phyloP scores from a whole-genome alignment of 78 protist species.

The Protostelium mycophagum region DNA sequence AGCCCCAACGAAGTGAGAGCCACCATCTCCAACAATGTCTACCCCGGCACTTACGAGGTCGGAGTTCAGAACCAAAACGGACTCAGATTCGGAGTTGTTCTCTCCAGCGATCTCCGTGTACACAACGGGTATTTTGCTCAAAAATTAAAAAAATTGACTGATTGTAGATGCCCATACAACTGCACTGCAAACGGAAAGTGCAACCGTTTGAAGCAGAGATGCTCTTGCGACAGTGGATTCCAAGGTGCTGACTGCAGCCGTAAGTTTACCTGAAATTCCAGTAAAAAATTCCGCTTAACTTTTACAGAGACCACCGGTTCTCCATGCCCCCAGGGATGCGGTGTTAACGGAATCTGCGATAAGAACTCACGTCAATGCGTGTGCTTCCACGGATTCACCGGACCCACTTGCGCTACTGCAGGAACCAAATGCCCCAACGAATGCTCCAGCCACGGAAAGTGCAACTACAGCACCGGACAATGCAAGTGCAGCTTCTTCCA shows the following conservation, averaged over 20 bases:
- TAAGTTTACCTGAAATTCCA: neutral
- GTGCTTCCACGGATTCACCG: neutral
- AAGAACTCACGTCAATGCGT: neutral
- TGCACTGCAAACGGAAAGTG: neutral
- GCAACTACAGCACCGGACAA: neutral
- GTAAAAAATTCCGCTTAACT: neutral
- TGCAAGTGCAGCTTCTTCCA: constrained; percentile 1
- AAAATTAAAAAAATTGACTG: too few relatives aligned
- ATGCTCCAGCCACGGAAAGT: neutral
- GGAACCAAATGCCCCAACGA: neutral
- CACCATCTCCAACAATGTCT: neutral
- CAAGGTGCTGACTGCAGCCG: neutral
- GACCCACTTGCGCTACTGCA: neutral
- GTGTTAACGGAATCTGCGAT: neutral
- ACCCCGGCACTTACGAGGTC: neutral
- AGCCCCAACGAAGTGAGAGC: neutral
- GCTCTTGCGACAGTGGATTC: neutral
- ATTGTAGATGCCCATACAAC: neutral
- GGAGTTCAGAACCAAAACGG: neutral
- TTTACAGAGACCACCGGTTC: neutral
- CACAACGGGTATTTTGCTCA: too few relatives aligned
- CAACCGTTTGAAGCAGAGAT: neutral
- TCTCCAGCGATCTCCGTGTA: neutral
- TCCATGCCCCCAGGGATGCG: neutral
- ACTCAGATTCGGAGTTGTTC: neutral